Conservation (phyloP, 257 asterid species). For the Ilex aquifolium region DNA sequence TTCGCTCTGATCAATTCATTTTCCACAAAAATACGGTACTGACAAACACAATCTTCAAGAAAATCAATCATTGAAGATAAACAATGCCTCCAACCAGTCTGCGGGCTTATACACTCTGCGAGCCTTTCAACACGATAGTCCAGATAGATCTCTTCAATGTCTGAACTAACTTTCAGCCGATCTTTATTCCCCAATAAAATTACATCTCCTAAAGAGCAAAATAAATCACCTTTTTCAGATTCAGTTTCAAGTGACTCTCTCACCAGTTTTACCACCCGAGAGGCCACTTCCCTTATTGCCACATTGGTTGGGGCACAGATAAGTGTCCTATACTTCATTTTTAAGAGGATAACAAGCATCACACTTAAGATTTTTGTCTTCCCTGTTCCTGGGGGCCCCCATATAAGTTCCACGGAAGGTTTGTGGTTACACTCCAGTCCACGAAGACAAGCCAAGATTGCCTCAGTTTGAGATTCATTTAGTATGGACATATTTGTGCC, state of each 20-base stretch:
- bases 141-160: constrained; percentile 29
- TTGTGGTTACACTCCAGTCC: constrained; percentile 12
- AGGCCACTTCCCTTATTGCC: constrained; percentile 29
- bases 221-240: background rate
- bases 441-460: constrained; percentile 14
- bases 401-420: constrained; percentile 16
- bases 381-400: constrained; percentile 32
- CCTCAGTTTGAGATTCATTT: constrained; percentile 37
- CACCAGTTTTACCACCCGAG: constrained; percentile 28
- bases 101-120: constrained; percentile 16
- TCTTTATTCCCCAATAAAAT: constrained; percentile 43
- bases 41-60: constrained; percentile 35
- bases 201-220: constrained; percentile 31
- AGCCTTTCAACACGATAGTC: constrained; percentile 38
- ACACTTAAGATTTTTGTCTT: constrained; percentile 18
- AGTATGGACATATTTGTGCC: constrained; percentile 12
- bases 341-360: constrained; percentile 17
- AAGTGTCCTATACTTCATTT: constrained; percentile 11
- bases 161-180: constrained; percentile 22
- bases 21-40: constrained; percentile 21
- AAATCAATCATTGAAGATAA: constrained; percentile 26
- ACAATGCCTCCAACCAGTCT: constrained; percentile 34
- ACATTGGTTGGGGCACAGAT: constrained; percentile 26
- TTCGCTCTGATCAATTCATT: constrained; percentile 21
- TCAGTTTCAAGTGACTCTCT: constrained; percentile 12